These are phyloP conservation scores for Cryptosporidium meleagridis DNA, from an alignment of 169 alveolate genomes.

Conservation along the genomic window DNA sequence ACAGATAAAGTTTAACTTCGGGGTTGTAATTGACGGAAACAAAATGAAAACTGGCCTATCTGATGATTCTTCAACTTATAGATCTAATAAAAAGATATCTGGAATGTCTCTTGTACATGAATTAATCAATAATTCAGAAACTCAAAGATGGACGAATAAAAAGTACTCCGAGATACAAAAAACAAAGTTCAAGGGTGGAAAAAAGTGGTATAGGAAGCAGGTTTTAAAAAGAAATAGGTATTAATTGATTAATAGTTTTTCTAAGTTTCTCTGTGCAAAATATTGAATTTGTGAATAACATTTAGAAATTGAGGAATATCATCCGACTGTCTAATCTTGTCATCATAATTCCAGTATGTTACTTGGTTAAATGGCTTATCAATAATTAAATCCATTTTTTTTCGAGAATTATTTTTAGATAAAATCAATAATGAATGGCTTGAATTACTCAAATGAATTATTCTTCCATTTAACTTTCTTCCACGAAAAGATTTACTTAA, in stretches of 20 bases:
- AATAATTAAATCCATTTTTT: neutral
- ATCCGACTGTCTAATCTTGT: slow-evolving; percentile 4
- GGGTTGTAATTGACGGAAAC: slow-evolving; percentile 24
- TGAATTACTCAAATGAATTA: neutral
- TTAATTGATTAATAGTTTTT: slow-evolving; percentile 13
- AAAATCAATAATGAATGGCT: neutral
- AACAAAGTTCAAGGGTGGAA: slow-evolving; percentile 23
- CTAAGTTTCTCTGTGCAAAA: neutral
- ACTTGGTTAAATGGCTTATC: neutral
- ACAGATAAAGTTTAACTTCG: slow-evolving; percentile 17
- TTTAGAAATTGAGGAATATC: slow-evolving; percentile 58
- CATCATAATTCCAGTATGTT: slow-evolving; percentile 65
- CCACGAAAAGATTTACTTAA: slow-evolving; percentile 38
- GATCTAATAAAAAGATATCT: neutral
- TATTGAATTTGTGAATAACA: neutral
- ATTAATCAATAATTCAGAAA: slow-evolving; percentile 34
- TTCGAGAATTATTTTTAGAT: neutral
- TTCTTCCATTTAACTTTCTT: slow-evolving; percentile 40
- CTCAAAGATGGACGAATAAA: slow-evolving; percentile 72
- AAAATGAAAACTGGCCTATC: slow-evolving; percentile 27
- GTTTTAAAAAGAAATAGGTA: slow-evolving; percentile 43
- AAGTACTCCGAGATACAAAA: slow-evolving; percentile 52
- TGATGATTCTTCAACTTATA: slow-evolving; percentile 27
- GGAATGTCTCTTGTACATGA: slow-evolving; percentile 51
- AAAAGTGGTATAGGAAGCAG: slow-evolving; percentile 67